Evolutionary conservation across 306 rosid species (phyloP).

Genomic region (Heteromeles arbutifolia): DNA sequence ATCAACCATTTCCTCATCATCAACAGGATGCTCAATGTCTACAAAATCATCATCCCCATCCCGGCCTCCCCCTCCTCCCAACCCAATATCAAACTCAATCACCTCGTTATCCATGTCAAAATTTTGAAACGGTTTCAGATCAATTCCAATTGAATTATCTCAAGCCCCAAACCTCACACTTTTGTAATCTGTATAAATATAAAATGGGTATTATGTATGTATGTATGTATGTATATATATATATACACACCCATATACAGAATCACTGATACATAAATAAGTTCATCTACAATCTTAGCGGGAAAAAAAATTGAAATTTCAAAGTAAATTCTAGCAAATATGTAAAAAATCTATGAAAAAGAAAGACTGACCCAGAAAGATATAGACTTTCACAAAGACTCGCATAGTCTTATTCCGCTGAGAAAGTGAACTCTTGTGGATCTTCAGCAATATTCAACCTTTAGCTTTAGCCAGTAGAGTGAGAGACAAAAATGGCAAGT

Average conservation of each 20-base stretch:
- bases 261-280: background rate
- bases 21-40: constrained; percentile 56
- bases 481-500: background rate
- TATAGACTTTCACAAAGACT: background rate
- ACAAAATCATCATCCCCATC: constrained; percentile 61
- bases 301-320: constrained; percentile 2
- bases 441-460: constrained; percentile 13
- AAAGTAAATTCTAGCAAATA: background rate
- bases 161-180: constrained; percentile 5
- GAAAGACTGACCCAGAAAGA: constrained; percentile 16
- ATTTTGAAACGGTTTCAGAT: background rate
- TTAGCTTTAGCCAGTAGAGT: constrained; percentile 2
- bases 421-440: constrained; percentile 4
- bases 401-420: background rate
- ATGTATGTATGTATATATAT: background rate
- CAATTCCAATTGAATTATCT: background rate
- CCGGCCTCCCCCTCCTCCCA: constrained; percentile 67
- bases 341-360: background rate
- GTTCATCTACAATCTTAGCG: background rate
- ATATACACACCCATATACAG: background rate
- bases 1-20: constrained; percentile 72
- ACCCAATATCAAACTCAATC: constrained; percentile 82
- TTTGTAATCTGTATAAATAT: background rate
- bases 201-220: background rate
- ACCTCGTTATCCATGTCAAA: constrained; percentile 67